phyloP scores from a whole-genome alignment of 2,329 filamentous ascomycete genomes.

The Colletotrichum sp. region DNA sequence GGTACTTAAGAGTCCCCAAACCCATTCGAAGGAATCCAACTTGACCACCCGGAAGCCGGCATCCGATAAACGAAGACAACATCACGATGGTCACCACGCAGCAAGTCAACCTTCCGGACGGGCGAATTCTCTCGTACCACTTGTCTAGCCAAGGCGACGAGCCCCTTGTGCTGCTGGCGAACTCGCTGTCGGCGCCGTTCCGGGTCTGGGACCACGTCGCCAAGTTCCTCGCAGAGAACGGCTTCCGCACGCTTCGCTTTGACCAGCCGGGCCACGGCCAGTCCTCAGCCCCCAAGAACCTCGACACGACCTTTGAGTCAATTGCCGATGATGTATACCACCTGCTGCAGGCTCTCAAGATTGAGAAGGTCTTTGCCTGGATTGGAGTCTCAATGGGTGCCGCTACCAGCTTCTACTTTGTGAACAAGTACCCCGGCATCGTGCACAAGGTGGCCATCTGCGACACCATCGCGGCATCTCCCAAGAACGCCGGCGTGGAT shows the following conservation, averaged over 20 bases:
- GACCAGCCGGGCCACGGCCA: slow-evolving; percentile 48
- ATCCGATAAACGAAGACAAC: slow-evolving; percentile 28
- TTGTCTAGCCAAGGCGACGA: slow-evolving; percentile 28
- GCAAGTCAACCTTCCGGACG: slow-evolving; percentile 29
- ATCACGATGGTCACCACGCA: slow-evolving; percentile 25
- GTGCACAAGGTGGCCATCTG: slow-evolving; percentile 43
- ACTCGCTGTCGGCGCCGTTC: slow-evolving; percentile 41
- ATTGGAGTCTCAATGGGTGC: slow-evolving; percentile 52
- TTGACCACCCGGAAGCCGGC: slow-evolving; percentile 2
- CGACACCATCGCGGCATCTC: slow-evolving; percentile 44
- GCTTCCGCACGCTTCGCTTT: slow-evolving; percentile 46
- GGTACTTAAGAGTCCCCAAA: not conserved
- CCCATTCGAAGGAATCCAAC: not conserved
- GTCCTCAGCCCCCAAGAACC: slow-evolving; percentile 36
- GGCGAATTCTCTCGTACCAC: slow-evolving; percentile 32
- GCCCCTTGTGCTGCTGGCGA: slow-evolving; percentile 42
- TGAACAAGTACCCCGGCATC: slow-evolving; percentile 39
- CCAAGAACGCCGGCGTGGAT: slow-evolving; percentile 36
- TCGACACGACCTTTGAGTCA: slow-evolving; percentile 42
- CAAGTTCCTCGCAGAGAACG: slow-evolving; percentile 33
- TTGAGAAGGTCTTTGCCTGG: slow-evolving; percentile 41
- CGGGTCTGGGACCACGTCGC: slow-evolving; percentile 45
- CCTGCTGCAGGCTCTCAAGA: slow-evolving; percentile 36
- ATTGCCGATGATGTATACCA: slow-evolving; percentile 41
- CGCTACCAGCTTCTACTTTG: slow-evolving; percentile 43